These are phyloP conservation scores for Colletotrichum echinochloae DNA, from an alignment of 2,329 filamentous ascomycete genomes.

Conservation along the genomic window DNA sequence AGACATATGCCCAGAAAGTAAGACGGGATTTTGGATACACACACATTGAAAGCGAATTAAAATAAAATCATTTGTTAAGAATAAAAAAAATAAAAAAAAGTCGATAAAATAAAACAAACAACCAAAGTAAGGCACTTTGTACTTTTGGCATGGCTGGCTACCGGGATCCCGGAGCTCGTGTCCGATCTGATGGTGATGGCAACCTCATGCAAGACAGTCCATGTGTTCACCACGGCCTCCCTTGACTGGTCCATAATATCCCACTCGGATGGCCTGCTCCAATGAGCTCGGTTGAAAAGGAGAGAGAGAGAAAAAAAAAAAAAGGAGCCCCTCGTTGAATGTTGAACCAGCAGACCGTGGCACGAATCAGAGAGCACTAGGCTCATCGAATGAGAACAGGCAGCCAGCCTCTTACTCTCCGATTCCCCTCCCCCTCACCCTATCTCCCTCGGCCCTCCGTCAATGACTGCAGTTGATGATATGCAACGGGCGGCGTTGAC, in stretches of 20 bases:
- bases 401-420: too few relatives aligned
- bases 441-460: neutral
- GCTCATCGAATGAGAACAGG: neutral
- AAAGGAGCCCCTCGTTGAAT: neutral
- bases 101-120: neutral
- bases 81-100: neutral
- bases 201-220: constrained; percentile 28
- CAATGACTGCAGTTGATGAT: constrained; percentile 22
- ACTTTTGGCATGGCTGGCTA: neutral
- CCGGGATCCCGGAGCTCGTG: neutral
- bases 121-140: neutral
- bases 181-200: too few relatives aligned
- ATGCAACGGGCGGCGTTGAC: constrained; percentile 13
- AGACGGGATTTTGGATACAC: too few relatives aligned
- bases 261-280: neutral
- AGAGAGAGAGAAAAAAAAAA: neutral
- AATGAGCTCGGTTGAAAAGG: neutral
- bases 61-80: neutral
- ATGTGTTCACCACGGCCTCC: constrained; percentile 22
- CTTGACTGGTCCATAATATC: constrained; percentile 21
- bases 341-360: constrained; percentile 9
- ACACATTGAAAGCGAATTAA: neutral
- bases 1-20: neutral
- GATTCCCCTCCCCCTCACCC: too few relatives aligned
- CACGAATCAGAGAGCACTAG: neutral